Percentiles rank a stretch among this genome's conserved stretches.
Conservation (phyloP, 2,329 filamentous ascomycete species). For the Apiospora aurea region DNA sequence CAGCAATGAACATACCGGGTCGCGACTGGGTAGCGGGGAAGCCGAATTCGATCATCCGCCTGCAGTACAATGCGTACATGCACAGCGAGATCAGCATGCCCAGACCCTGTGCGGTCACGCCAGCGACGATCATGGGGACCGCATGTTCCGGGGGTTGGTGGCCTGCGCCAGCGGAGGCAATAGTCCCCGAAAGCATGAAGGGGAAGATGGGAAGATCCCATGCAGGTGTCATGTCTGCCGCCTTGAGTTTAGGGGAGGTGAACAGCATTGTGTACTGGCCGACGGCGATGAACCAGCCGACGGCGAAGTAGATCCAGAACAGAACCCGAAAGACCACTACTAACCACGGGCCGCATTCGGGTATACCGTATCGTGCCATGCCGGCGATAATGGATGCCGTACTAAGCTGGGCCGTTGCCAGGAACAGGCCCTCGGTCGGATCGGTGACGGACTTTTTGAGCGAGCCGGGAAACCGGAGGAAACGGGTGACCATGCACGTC, state of each 20-base stretch:
- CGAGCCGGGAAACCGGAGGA: conserved; percentile 50
- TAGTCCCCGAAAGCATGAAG: conserved; percentile 47
- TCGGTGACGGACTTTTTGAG: conserved; percentile 54
- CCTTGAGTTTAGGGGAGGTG: conserved; percentile 43
- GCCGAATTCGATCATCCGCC: conserved; percentile 47
- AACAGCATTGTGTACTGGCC: conserved; percentile 49
- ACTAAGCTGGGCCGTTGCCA: conserved; percentile 45
- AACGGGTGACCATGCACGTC: conserved; percentile 48
- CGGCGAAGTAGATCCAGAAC: conserved; percentile 52
- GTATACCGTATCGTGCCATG: conserved; percentile 47
- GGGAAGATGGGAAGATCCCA: conserved; percentile 45
- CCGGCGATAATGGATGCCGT: conserved; percentile 53
- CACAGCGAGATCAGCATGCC: conserved; percentile 51
- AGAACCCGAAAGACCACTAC: conserved; percentile 46
- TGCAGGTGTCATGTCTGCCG: conserved; percentile 48
- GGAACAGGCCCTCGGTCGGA: conserved; percentile 58
- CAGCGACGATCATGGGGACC: conserved; percentile 50
- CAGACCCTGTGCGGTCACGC: conserved; percentile 52
- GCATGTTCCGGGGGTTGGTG: conserved; percentile 42
- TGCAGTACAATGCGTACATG: conserved; percentile 52
- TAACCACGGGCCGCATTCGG: conserved; percentile 49
- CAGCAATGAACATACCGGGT: conserved; percentile 57
- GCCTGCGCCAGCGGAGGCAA: conserved; percentile 42
- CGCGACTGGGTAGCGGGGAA: conserved; percentile 49
- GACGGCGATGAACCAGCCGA: conserved; percentile 47